Percentiles rank a stretch among this genome's conserved stretches.
Conservation (phyloP, 345 rosid genomes). For the Bruguiera sexangula region DNA sequence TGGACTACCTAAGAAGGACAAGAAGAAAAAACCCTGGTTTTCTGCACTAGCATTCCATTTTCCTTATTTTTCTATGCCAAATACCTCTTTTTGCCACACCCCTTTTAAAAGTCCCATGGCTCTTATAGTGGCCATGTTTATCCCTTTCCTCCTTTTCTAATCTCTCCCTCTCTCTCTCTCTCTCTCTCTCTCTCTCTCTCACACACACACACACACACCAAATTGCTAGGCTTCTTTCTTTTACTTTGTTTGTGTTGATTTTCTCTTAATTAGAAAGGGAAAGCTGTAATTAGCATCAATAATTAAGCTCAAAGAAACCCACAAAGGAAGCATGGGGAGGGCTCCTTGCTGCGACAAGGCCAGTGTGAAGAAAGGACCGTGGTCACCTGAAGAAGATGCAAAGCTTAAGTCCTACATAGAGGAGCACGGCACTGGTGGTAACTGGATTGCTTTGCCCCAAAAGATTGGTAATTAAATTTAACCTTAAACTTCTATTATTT, state of each 20-base stretch:
- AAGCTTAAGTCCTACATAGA: constrained; percentile 33
- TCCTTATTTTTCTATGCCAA: constrained; percentile 12
- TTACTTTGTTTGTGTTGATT: constrained; percentile 27
- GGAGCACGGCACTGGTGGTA: constrained; percentile 33
- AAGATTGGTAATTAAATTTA: constrained; percentile 22
- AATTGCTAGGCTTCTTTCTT: constrained; percentile 14
- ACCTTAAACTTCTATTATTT: not conserved
- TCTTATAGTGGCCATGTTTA: constrained; percentile 21
- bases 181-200: constrained; percentile 21
- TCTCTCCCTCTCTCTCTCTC: constrained; percentile 32
- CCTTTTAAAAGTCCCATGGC: constrained; percentile 19
- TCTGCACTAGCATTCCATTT: constrained; percentile 31
- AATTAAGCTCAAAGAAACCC: constrained; percentile 12
- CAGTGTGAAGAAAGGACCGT: constrained; percentile 37
- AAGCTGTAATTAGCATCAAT: constrained; percentile 13
- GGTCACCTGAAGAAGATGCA: constrained; percentile 39
- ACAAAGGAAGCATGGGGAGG: constrained; percentile 29
- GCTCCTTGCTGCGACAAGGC: constrained; percentile 40
- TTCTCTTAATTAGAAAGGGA: constrained; percentile 6
- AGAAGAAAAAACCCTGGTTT: constrained; percentile 37
- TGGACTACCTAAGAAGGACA: constrained; percentile 36
- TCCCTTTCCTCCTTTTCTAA: constrained; percentile 2
- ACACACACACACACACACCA: constrained; percentile 27
- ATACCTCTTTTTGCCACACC: constrained; percentile 10
- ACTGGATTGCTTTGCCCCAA: constrained; percentile 40